Conservation (phyloP, 225 moss, liverwort and hornwort species). For the Marchantia paleacea region DNA sequence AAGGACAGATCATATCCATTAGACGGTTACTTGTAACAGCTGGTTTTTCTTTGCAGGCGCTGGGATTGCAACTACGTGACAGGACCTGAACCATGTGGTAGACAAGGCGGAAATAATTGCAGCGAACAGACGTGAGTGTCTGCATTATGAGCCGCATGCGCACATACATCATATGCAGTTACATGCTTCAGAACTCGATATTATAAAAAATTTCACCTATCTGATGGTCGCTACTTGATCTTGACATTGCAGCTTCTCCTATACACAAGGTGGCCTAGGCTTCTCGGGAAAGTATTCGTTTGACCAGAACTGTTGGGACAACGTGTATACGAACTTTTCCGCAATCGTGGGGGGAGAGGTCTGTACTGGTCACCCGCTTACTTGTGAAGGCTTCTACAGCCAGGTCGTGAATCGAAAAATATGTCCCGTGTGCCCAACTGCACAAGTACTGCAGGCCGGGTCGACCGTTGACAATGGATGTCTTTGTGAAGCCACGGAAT, state of each 20-base stretch:
- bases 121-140: constrained; percentile 6
- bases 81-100: constrained; percentile 16
- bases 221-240: background rate
- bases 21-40: background rate
- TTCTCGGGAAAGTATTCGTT: constrained; percentile 1
- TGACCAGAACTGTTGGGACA: constrained; percentile 12
- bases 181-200: too few species aligned
- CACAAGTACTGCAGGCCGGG: background rate
- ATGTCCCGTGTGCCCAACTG: constrained; percentile 14
- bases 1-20: too few species aligned
- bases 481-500: background rate
- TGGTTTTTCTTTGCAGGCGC: constrained; percentile 16
- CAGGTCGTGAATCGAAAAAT: background rate
- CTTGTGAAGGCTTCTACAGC: background rate
- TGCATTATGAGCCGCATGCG: too few species aligned
- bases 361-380: constrained; percentile 2
- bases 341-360: background rate
- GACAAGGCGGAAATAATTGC: constrained; percentile 9
- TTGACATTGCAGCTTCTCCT: background rate
- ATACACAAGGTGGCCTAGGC: background rate
- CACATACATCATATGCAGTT: too few species aligned
- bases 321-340: background rate
- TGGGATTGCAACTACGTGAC: constrained; percentile 43
- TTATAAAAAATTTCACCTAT: too few species aligned
- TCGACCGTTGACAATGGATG: constrained; percentile 11